These are phyloP conservation scores for Debaryomyces coudertii DNA, from an alignment of 1,139 yeast genomes.

Conservation along the genomic window DNA sequence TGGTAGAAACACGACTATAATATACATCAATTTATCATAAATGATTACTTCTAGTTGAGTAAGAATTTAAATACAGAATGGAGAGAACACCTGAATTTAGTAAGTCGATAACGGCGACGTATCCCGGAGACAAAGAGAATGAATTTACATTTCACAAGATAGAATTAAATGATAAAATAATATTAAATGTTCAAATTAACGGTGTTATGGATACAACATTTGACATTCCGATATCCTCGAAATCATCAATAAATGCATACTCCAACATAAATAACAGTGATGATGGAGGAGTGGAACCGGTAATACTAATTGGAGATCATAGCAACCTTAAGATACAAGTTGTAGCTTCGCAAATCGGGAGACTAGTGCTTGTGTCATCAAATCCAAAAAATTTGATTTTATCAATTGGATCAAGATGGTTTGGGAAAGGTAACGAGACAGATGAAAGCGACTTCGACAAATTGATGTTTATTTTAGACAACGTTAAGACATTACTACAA, in stretches of 20 bases:
- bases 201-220: constrained; percentile 48
- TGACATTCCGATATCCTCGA: constrained; percentile 43
- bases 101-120: constrained; percentile 14
- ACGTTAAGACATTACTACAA: constrained; percentile 29
- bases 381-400: constrained; percentile 40
- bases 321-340: constrained; percentile 44
- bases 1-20: no score
- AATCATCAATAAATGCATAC: constrained; percentile 28
- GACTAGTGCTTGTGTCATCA: constrained; percentile 28
- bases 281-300: constrained; percentile 41
- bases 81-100: constrained; percentile 10
- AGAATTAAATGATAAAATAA: constrained; percentile 37
- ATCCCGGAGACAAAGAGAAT: constrained; percentile 19
- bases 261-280: constrained; percentile 17
- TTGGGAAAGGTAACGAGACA: constrained; percentile 42
- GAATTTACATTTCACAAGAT: constrained; percentile 40
- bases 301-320: constrained; percentile 44
- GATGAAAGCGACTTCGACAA: constrained; percentile 42
- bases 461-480: constrained; percentile 42
- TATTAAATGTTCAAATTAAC: constrained; percentile 40
- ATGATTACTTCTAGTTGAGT: no score
- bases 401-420: constrained; percentile 48
- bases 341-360: constrained; percentile 49
- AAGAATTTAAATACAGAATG: neutral
- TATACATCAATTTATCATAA: neutral